phyloP scores from a whole-genome alignment of 345 rosid genomes.

The Eucalyptus marginata region DNA sequence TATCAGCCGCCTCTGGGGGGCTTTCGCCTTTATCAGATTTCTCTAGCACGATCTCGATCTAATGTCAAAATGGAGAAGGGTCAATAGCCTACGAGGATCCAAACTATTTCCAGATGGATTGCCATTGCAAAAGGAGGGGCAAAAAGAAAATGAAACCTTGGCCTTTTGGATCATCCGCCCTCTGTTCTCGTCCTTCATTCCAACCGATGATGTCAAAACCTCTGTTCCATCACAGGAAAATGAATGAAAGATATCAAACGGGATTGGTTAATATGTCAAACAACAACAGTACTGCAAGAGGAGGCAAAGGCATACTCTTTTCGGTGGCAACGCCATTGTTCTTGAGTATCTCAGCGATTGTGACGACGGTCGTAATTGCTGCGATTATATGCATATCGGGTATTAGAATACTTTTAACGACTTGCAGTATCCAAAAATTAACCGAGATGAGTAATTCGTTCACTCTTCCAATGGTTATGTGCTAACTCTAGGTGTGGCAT shows the following conservation, averaged over 20 bases:
- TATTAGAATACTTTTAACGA: not conserved
- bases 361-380: constrained; percentile 75
- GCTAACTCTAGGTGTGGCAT: not conserved
- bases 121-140: not conserved
- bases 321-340: constrained; percentile 80
- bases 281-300: not conserved
- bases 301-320: constrained; percentile 40
- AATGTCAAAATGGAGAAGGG: not conserved
- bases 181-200: constrained; percentile 75
- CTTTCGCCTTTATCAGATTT: constrained; percentile 43
- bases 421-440: not conserved
- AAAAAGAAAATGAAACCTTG: constrained; percentile 29
- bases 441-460: not conserved
- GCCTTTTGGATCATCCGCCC: constrained; percentile 81
- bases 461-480: not conserved
- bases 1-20: not conserved
- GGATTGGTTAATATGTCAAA: not conserved
- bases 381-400: not conserved
- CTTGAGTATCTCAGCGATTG: constrained; percentile 89
- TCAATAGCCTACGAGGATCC: not conserved
- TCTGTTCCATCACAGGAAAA: constrained; percentile 19
- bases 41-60: constrained; percentile 76
- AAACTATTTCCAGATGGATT: too few relatives aligned
- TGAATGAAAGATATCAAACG: not conserved
- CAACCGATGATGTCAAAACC: constrained; percentile 75